Base-by-base conservation (phyloP, 768 basidiomycete species). In the Calocybe cyanea region DNA sequence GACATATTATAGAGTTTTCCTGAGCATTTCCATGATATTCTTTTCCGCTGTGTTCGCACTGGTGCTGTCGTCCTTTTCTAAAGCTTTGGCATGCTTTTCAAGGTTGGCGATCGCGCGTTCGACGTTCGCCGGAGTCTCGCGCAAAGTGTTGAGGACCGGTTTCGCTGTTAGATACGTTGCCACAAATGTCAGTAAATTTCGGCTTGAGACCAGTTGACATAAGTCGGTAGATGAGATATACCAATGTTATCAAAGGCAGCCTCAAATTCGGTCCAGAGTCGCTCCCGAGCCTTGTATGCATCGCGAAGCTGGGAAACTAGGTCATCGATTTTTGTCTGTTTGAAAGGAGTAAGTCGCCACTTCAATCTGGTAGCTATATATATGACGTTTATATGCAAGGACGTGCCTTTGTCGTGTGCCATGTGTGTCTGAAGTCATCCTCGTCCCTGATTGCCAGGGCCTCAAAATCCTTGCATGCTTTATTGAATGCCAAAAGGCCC, bases 401-500 rank as follows among this genome's bases (percentile, higher is more conserved):
- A 63, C 67, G 48, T 53, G 78, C 81, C 68, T 80, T 68, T 19
- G 71, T 67, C 7, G 63, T 63, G 15, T 58, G 43, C 46, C 71
- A 72, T 21, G 65, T 62, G 8, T 64, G 55, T 50, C 63, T 64
- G 15, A 77, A 46, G 17, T 71, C 66, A 44, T 71, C 65, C 46
- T 77, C 63, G 48, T 77, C 73, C 25, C 62, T 64, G 23, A 76
- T 63, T 13, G 65, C 62, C 14, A 70, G 55, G 0, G 58, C 54
- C 57, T 87, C 85, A 39, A 75, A 62, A 9, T 65, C 66, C 55
- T 77, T 78, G 59, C 79, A 75, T 17, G 71, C 76, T 14, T 72
- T 69, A 56, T 84, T 75, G 62, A 85, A 78, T 5, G 64, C 58
- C 9, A 77, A 59, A 28, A 85, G 58, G 6, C 77, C 81, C 42